A percentile compares a stretch with the other conserved stretches of the same genome.
phyloP scores from a whole-genome alignment of 345 rosid species.

The Aquilaria malaccensis region DNA sequence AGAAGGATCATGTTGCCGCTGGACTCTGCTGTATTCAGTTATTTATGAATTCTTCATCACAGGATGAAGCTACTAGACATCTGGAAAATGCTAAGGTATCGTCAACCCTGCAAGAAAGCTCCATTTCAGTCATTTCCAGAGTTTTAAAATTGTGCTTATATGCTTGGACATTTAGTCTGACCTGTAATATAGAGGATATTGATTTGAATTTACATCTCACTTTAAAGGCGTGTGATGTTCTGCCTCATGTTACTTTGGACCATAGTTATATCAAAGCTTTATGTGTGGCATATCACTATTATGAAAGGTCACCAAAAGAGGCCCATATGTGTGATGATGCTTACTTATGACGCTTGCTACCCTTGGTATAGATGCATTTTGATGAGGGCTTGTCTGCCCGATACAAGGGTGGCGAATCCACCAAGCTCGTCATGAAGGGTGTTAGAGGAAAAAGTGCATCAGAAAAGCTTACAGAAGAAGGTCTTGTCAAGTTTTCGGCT shows the following conservation, averaged over 20 bases:
- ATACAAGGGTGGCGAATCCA: conserved; percentile 53
- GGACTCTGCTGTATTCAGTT: conserved; percentile 93
- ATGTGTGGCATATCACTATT: neutral
- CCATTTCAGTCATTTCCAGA: conserved; percentile 5
- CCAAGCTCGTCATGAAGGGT: conserved; percentile 60
- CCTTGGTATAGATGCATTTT: conserved; percentile 67
- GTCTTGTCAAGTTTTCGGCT: conserved; percentile 76
- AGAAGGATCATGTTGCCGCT: conserved; percentile 91
- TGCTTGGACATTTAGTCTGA: neutral
- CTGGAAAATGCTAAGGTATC: conserved; percentile 86
- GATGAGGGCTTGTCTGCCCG: conserved; percentile 89
- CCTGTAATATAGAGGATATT: neutral
- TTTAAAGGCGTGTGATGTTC: neutral
- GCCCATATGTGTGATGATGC: neutral
- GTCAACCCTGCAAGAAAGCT: conserved; percentile 1
- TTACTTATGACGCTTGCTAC: conserved; percentile 7
- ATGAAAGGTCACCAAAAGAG: neutral
- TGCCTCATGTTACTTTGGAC: neutral
- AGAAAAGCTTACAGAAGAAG: conserved; percentile 86
- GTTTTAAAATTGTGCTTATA: neutral
- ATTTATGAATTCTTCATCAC: conserved; percentile 82
- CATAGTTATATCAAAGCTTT: neutral
- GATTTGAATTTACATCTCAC: neutral
- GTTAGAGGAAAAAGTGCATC: conserved; percentile 67
- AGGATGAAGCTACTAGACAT: conserved; percentile 88